phyloP scores from a whole-genome alignment of 1,284 basidiomycete genomes.

The Ceratobasidium sp. region DNA sequence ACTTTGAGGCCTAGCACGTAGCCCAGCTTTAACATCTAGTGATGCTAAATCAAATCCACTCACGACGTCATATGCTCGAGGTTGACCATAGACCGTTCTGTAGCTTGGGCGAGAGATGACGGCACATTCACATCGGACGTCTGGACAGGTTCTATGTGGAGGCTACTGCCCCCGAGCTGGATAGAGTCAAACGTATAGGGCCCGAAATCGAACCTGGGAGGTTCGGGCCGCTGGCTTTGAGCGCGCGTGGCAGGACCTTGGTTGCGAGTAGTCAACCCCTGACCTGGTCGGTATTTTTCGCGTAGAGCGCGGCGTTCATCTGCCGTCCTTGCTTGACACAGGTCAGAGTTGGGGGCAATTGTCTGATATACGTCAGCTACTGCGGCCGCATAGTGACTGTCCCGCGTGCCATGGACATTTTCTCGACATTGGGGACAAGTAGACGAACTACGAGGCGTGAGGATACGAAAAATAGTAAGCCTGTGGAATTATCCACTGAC shows the following conservation, averaged over 20 bases:
- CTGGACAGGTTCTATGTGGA: not conserved
- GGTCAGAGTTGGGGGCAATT: constrained; percentile 33
- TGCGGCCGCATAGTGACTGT: constrained; percentile 30
- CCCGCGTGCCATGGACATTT: constrained; percentile 21
- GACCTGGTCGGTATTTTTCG: constrained; percentile 30
- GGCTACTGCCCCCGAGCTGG: not conserved
- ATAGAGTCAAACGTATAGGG: not conserved
- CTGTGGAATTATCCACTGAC: not conserved
- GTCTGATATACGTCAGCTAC: constrained; percentile 32
- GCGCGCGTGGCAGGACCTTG: not conserved
- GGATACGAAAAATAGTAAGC: not conserved
- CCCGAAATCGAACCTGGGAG: not conserved
- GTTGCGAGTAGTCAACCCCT: not conserved
- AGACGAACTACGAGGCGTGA: not conserved
- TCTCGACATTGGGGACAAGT: constrained; percentile 39
- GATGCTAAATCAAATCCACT: not conserved
- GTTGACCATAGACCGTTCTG: constrained; percentile 9
- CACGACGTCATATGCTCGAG: constrained; percentile 6
- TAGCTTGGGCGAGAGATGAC: not conserved
- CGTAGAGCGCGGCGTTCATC: constrained; percentile 6
- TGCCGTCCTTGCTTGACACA: constrained; percentile 10
- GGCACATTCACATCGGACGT: not conserved
- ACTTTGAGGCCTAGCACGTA: not conserved
- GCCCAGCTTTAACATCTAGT: not conserved
- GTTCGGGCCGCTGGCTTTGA: not conserved